phyloP scores from a whole-genome alignment of 306 rosid species.

The Mimosa bimucronata region DNA sequence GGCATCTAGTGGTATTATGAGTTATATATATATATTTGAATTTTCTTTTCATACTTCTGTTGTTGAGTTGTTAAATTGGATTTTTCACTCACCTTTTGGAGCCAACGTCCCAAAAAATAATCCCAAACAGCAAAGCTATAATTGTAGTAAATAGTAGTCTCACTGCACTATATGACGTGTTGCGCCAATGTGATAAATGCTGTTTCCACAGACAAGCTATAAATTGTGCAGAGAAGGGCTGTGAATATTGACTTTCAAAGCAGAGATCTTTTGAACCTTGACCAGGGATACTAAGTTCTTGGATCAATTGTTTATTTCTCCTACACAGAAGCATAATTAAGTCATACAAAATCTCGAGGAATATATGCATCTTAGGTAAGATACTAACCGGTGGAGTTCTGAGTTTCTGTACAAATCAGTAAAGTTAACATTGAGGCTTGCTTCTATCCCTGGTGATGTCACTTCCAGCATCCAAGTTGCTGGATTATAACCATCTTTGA shows the following conservation, averaged over 20 bases:
- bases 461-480: slow-evolving; percentile 96
- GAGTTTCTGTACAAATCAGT: slow-evolving; percentile 50
- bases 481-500: slow-evolving; percentile 78
- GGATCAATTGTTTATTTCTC: slow-evolving; percentile 48
- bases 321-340: slow-evolving; percentile 37
- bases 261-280: slow-evolving; percentile 43
- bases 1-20: slow-evolving; percentile 2
- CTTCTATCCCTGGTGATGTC: slow-evolving; percentile 73
- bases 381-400: slow-evolving; percentile 44
- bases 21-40: not conserved
- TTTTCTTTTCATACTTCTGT: not conserved
- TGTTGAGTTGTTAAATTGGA: not conserved
- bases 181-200: slow-evolving; percentile 54
- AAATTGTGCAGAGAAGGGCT: slow-evolving; percentile 41
- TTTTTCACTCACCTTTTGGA: slow-evolving; percentile 41
- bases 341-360: not conserved
- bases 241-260: slow-evolving; percentile 46
- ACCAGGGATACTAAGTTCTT: slow-evolving; percentile 43
- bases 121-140: slow-evolving; percentile 49
- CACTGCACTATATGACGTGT: slow-evolving; percentile 51
- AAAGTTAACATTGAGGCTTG: slow-evolving; percentile 63
- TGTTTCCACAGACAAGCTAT: slow-evolving; percentile 56
- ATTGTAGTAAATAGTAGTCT: slow-evolving; percentile 49
- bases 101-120: slow-evolving; percentile 55
- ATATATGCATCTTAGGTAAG: not conserved